Evolutionary conservation across 495 filamentous ascomycete genomes (phyloP), one percentile per base, ranked within the genome.

Genomic region (Massariosphaeria phaeospora): DNA sequence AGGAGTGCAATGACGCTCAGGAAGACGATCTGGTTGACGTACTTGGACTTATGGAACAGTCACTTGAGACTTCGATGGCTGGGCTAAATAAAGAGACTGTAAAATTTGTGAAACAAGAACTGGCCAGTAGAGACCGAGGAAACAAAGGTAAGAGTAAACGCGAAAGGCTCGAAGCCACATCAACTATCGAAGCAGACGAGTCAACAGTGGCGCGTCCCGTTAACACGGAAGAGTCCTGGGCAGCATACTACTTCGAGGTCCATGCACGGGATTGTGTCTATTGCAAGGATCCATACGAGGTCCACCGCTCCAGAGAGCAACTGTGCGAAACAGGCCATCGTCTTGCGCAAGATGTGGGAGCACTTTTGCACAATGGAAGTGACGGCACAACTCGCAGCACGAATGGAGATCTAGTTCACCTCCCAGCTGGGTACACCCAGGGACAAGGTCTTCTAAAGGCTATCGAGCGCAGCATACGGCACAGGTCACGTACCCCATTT

Each of bases 201-300:
- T n/a, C n/a, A n/a, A n/a, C 30, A n/a, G 30, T 62, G 23, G 47
- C 54, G 2, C 52, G 65, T 20, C 57, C 63, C 2, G 31, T 66
- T 23, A 56, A 49, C 18, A 23, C 23, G 15, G 39, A 38, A 15
- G 67, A 69, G 45, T 43, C 47, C 34, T 68, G 67, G 67, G 59
- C 66, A 1, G 45, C 67, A 3, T 68, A 69, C 49, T 18, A 64
- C 48, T 68, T 68, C 46, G 67, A 69, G 40, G 39, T 24, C 9
- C 67, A 69, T 36, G 63, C 63, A 2, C 60, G 48, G 1, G 40
- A 48, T 35, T 69, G 67, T 52, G 20, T 20, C 11, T 30, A 51
- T 15, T 69, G 67, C 55, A 46, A 61, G 55, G 38, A 64, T 39
- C 65, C 67, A 6, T 57, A 63, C 27, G 48, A 59, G 15, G 61